Evolutionary conservation across 129 eudicot genomes (phyloP), one percentile per base, ranked within the genome.

Genomic region (carrot (Daucus carota)): DNA sequence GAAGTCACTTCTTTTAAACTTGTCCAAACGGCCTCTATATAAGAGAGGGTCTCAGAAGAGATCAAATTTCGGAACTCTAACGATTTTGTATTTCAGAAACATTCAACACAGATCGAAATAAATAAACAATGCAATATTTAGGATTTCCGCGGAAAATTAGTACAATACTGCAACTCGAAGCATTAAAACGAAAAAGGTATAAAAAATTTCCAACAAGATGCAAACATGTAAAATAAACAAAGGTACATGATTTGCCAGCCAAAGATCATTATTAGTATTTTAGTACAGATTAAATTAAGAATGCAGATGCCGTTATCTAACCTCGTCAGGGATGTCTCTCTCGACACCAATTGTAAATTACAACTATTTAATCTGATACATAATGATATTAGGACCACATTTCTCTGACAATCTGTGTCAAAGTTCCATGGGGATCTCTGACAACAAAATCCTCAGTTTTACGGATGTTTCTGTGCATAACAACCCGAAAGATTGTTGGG

Each of bases 401-500:
- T 8, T n/a, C 26, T 70, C 17, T 20, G 5, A 69, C 12, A 50
- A n/a, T n/a, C n/a, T n/a, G n/a, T n/a, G n/a, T 20, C 6, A 22
- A 9, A 15, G 33, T 54, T 54, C 74, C 31, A 71, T 71, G 75
- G 75, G 24, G 5, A n/a, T 31, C 24, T 33, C n/a, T 43, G 50
- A 70, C 8, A 71, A 71, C 34, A 73, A 73, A 29, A 24, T 47
- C 57, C 32, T 26, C 31, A 73, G 29, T 47, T 73, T 73, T 20
- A 26, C 76, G 8, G 43, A 73, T 7, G 76, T 73, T 17, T 47
- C 76, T 48, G 63, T 2, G 76, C 84, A 82, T 18, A 80, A 77
- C 84, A 34, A 74, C 84, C 32, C 89, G 78, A 9, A 80, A 77
- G 75, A 85, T 82, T 73, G 76, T 28, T 73, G 76, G 76, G 60